Evolutionary conservation across 2,329 filamentous ascomycete genomes (phyloP).

Genomic region (Didymella keratinophila): DNA sequence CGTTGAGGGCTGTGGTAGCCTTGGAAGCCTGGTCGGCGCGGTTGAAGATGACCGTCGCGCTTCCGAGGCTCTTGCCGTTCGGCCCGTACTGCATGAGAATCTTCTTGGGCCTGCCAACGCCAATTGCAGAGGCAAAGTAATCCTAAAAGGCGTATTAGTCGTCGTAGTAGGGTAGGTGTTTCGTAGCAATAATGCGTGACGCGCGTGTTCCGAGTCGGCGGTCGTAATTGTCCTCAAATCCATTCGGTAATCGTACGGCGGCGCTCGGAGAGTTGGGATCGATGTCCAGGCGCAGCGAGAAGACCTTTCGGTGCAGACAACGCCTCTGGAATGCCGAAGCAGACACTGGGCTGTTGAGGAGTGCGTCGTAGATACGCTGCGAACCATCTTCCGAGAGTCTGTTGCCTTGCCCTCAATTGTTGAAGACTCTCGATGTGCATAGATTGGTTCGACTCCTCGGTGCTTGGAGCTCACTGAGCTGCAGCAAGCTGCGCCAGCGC

Average conservation of each 20-base stretch:
- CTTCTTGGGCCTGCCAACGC: conserved; percentile 88
- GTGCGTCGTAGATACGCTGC: conserved; percentile 23
- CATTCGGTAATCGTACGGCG: conserved; percentile 33
- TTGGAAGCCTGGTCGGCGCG: conserved; percentile 83
- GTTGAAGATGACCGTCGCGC: conserved; percentile 86
- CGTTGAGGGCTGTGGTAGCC: conserved; percentile 84
- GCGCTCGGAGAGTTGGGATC: conserved; percentile 39
- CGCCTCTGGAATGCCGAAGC: conserved; percentile 9
- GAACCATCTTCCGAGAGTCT: conserved; percentile 30
- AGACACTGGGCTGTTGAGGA: conserved; percentile 10
- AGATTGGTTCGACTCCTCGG: conserved; percentile 25
- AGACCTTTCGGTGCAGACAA: conserved; percentile 24
- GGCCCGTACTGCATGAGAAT: conserved; percentile 93
- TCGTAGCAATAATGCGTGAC: conserved; percentile 39
- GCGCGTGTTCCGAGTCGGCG: conserved; percentile 34
- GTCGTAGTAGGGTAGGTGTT: conserved; percentile 46
- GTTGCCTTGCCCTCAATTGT: conserved; percentile 26
- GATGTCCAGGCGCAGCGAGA: conserved; percentile 29
- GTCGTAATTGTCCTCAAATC: conserved; percentile 33
- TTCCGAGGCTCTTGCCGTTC: conserved; percentile 88
- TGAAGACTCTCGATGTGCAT: conserved; percentile 21
- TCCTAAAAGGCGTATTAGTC: conserved; percentile 85
- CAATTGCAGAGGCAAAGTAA: conserved; percentile 89
- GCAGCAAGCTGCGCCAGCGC: conserved; percentile 25
- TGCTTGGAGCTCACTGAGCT: conserved; percentile 21